These are phyloP conservation scores for Phialocephala subalpina DNA, from an alignment of 2,329 filamentous ascomycete genomes.

Conservation along the genomic window DNA sequence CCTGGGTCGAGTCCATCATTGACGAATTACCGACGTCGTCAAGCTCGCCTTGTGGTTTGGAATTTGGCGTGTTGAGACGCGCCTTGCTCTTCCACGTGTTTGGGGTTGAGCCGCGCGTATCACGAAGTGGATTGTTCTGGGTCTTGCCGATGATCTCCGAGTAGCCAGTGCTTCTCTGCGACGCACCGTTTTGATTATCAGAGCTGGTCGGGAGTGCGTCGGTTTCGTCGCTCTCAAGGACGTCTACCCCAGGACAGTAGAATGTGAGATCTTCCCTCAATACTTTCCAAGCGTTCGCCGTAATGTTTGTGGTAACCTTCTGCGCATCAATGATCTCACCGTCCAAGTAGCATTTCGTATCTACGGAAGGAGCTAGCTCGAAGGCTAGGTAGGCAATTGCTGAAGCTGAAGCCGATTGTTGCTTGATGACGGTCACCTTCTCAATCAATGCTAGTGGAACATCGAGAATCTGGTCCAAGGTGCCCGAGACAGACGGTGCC, in stretches of 20 bases:
- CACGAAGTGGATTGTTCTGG: not conserved
- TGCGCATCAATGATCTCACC: not conserved
- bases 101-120: not conserved
- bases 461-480: not conserved
- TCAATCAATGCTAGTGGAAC: conserved; percentile 4
- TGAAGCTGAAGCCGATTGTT: too few species aligned
- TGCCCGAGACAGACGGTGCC: not conserved
- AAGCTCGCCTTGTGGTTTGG: not conserved
- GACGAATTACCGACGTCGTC: not conserved
- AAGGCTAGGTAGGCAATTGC: not conserved
- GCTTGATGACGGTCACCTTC: not conserved
- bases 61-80: not conserved
- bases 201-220: not conserved
- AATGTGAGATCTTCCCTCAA: not conserved
- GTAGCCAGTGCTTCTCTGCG: conserved; percentile 4
- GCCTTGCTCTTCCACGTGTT: not conserved
- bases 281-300: not conserved
- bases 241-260: not conserved
- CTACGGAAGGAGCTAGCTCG: not conserved
- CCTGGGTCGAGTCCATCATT: not conserved
- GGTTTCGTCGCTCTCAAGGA: not conserved
- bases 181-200: not conserved
- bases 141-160: not conserved
- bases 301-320: not conserved
- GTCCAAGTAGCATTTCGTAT: not conserved